A percentile compares a stretch with the other conserved stretches of the same genome.
phyloP scores from a whole-genome alignment of 352 stramenopile genomes.

The Phytopythium kandeliae region DNA sequence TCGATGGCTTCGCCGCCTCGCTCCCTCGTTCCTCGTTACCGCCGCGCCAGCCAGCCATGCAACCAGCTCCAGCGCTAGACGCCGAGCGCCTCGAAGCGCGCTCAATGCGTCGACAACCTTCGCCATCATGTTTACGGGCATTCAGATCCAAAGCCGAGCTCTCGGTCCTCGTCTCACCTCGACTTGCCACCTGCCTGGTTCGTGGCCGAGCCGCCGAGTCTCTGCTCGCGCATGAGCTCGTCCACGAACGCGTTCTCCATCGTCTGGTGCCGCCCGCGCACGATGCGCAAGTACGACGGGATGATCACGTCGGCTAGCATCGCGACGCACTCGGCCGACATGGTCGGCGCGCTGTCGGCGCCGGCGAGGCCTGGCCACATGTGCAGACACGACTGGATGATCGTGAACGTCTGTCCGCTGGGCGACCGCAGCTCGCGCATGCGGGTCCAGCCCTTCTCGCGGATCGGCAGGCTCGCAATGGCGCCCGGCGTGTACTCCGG shows the following conservation, averaged over 20 bases:
- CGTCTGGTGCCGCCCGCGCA: conserved; percentile 22
- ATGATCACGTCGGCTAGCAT: conserved; percentile 28
- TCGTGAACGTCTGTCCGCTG: conserved; percentile 11
- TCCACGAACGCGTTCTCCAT: conserved; percentile 34
- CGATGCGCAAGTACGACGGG: conserved; percentile 29
- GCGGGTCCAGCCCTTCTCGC: conserved; percentile 20
- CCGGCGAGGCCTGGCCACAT: conserved; percentile 25
- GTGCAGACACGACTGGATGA: conserved; percentile 20
- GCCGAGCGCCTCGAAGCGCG: too few species aligned
- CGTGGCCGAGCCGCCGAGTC: too few species aligned
- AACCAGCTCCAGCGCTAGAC: too few species aligned
- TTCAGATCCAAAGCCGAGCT: too few species aligned
- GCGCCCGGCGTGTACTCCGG: conserved; percentile 14
- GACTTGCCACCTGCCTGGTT: too few species aligned
- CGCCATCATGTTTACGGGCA: too few species aligned
- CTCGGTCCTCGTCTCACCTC: too few species aligned
- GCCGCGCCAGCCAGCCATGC: too few species aligned
- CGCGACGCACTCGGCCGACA: conserved; percentile 19
- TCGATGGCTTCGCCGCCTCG: too few species aligned
- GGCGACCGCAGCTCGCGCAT: background rate
- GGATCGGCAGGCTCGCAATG: conserved; percentile 23
- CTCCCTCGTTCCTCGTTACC: too few species aligned
- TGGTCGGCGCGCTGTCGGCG: background rate
- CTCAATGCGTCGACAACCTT: too few species aligned
- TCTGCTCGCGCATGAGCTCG: conserved; percentile 21